A percentile compares a stretch with the other conserved stretches of the same genome.
Conservation (phyloP, 805 yeast species). For the Starmerella bacillaris region DNA sequence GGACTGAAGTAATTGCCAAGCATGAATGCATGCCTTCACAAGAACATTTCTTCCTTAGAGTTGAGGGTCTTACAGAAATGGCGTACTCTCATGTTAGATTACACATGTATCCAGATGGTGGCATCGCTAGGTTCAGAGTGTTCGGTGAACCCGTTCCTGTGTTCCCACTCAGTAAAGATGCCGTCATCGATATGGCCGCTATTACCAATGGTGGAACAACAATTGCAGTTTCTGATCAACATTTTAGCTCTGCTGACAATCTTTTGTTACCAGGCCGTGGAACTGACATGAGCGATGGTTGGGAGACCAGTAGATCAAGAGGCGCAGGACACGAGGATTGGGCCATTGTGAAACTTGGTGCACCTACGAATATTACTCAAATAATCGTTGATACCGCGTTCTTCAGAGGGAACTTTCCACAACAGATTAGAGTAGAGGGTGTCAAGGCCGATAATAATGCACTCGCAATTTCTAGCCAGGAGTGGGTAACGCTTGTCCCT, state of each 20-base stretch:
- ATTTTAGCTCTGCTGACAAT: constrained; percentile 83
- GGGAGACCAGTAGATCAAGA: constrained; percentile 92
- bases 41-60: constrained; percentile 62
- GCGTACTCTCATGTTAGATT: constrained; percentile 65
- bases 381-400: constrained; percentile 80
- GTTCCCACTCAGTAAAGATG: constrained; percentile 30
- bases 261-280: constrained; percentile 86
- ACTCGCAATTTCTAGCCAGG: constrained; percentile 27
- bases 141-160: constrained; percentile 74
- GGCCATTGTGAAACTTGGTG: constrained; percentile 71
- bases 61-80: constrained; percentile 33
- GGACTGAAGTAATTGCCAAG: constrained; percentile 58
- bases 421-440: constrained; percentile 53
- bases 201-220: constrained; percentile 83
- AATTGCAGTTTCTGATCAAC: constrained; percentile 70
- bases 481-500: constrained; percentile 50
- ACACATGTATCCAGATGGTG: constrained; percentile 95
- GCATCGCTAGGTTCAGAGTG: constrained; percentile 83
- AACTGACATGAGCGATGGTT: constrained; percentile 90
- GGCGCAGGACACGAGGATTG: constrained; percentile 73
- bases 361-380: constrained; percentile 35
- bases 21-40: constrained; percentile 79
- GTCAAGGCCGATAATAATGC: constrained; percentile 24
- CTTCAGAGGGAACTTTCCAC: constrained; percentile 90
- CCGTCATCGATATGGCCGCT: constrained; percentile 54